Evolutionary conservation across 306 rosid genomes (phyloP).

Genomic region (Fragaria ananassa): DNA sequence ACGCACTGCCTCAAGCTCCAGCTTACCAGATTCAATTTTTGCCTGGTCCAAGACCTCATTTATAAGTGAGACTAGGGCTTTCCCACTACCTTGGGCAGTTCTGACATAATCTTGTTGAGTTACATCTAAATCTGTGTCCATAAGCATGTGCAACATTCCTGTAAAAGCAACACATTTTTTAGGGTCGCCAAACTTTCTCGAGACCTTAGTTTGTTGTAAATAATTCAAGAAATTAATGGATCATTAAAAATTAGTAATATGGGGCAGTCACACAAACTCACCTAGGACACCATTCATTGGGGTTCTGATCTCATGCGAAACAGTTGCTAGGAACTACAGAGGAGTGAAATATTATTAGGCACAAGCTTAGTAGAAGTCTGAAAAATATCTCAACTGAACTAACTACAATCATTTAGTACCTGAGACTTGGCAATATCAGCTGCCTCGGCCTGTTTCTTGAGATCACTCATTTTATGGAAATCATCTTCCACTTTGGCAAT

Average conservation of each 20-base stretch:
- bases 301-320: conserved; percentile 96
- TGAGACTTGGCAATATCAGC: conserved; percentile 98
- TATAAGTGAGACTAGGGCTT: conserved; percentile 86
- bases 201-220: not conserved
- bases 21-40: conserved; percentile 93
- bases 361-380: conserved; percentile 17
- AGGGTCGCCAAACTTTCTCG: conserved; percentile 13
- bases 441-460: conserved; percentile 82
- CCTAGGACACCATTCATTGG: conserved; percentile 99
- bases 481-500: conserved; percentile 91
- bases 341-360: conserved; percentile 27
- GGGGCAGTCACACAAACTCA: conserved; percentile 35
- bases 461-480: conserved; percentile 64
- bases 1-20: conserved; percentile 84
- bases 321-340: conserved; percentile 94
- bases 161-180: conserved; percentile 38
- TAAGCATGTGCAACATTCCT: conserved; percentile 98
- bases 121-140: conserved; percentile 91
- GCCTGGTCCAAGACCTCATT: conserved; percentile 97
- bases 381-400: conserved; percentile 13
- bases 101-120: conserved; percentile 87
- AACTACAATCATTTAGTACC: conserved; percentile 40
- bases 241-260: not conserved
- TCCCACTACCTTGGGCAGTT: conserved; percentile 94
- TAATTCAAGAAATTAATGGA: conserved; percentile 7